Evolutionary conservation across 2,329 filamentous ascomycete species (phyloP), one percentile per base, ranked within the genome.

Genomic region (Helotiales sp.): DNA sequence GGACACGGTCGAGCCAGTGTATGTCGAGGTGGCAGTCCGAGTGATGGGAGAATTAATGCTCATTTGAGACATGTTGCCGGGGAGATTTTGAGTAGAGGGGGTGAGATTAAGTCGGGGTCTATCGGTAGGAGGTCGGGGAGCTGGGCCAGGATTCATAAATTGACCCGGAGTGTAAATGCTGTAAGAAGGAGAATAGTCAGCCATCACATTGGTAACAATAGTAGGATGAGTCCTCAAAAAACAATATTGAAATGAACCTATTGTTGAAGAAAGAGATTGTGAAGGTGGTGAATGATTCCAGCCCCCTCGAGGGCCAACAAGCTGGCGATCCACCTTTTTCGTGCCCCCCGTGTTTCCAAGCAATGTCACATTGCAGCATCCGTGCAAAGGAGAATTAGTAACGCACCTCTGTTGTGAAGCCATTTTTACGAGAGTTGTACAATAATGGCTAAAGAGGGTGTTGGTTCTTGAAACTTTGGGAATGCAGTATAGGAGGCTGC

Each of bases 91-190:
- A 69, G 88, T 87, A 77, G 87, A 91, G 69, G 90, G 93, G 49
- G 91, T 93, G 68, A 96, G 85, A 75, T 90, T 89, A 73, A 97
- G 87, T 77, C 92, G 90, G 69, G 93, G 92, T 75, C 92, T 89
- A 77, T 96, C 92, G 68, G 87, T 90, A 22, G 95, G 96, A 69
- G 96, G 95, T 75, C 92, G 91, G 72, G 96, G 96, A 73, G 96
- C 95, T 74, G 96, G 95, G 72, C 96, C 93, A 70, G 96, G 93
- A 80, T 98, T 98, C 92, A 98, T 96, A 83, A 98, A 98, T 79
- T 89, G 87, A 75, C 84, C 86, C 71, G 83, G 82, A 49, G 85
- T 81, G 77, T 89, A 90, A 74, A 85, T 80, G 77, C 86, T 89
- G 66, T 68, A 65, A 43, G 64, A 47, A 47, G 61, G 52, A 61